Evolutionary conservation across 169 alveolate genomes (phyloP).

Genomic region (Sarcocystis neurona): DNA sequence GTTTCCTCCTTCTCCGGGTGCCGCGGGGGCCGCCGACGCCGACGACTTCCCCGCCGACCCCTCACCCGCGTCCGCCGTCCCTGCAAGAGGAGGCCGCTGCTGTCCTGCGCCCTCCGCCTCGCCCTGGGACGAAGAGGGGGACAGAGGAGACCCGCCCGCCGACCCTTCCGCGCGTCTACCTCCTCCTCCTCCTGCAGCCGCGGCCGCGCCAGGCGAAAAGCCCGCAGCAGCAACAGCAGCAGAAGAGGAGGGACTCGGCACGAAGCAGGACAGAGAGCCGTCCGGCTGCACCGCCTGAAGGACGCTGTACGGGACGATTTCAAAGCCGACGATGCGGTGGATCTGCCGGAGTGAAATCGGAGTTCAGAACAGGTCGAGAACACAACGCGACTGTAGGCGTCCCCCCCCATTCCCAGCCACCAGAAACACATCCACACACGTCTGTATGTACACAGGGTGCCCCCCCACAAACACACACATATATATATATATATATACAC

Average conservation of each 20-base stretch:
- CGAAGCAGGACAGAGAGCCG: conserved; percentile 29
- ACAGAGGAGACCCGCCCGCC: conserved; percentile 37
- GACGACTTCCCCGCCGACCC: too few species aligned
- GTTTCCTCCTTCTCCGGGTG: too few species aligned
- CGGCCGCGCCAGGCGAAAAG: background rate
- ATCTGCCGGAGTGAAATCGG: too few species aligned
- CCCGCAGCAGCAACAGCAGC: conserved; percentile 26
- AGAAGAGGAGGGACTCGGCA: background rate
- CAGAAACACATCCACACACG: too few species aligned
- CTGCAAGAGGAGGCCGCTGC: too few species aligned
- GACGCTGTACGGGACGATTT: conserved; percentile 72
- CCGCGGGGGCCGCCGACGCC: too few species aligned
- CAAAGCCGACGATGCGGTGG: conserved; percentile 78
- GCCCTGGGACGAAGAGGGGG: conserved; percentile 32
- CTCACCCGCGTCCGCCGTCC: too few species aligned
- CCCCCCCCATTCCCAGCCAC: too few species aligned
- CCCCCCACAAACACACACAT: background rate
- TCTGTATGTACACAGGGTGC: conserved; percentile 49
- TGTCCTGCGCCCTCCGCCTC: background rate
- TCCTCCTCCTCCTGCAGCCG: conserved; percentile 3
- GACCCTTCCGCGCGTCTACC: conserved; percentile 1
- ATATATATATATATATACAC: background rate
- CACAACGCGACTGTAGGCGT: too few species aligned
- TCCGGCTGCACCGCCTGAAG: conserved; percentile 29
- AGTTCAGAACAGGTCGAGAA: too few species aligned